Evolutionary conservation across 148 eudicot genomes (phyloP), one percentile per base, ranked within the genome.

Genomic region (Chenopodium formosanum): DNA sequence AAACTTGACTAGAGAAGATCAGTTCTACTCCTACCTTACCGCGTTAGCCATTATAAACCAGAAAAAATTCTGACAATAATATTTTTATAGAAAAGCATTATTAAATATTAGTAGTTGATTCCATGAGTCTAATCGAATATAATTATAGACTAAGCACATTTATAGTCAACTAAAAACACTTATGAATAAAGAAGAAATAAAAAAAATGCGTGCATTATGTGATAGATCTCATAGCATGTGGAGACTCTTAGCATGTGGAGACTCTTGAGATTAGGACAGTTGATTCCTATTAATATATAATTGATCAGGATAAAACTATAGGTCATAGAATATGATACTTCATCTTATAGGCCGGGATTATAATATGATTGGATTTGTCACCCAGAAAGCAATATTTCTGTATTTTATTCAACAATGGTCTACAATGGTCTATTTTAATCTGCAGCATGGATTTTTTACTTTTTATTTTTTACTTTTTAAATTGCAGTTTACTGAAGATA

Each of bases 1-100:
- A 66, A 68, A 40, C 53, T 40, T 69, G 69, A 76, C 16, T 40
- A 8, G 79, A 82, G 46, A 56, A 77, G 19, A 70, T 19, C 53
- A 32, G 56, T 32, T 47, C 62, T 10, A 53, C n/a, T 12, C 60
- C 58, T 40, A 40, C 8, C 44, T 40, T 14, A 40, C 70, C 60
- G 25, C 32, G 8, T 75, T 56, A 53, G 14, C 67, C 17, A 5
- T 56, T 68, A 76, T 17, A 70, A 69, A 69, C 4, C 14, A 29
- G 19, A 9, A 14, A 34, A 69, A 17, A 6, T 37, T 14, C 37
- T 34, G 73, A 76, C 80, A 56, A 46, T 48, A 44, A 17, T 23
- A 46, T 22, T 11, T 7, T 10, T 32, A 63, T n/a, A 20, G 25
- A 37, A 44, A 37, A 48, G 6, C 27, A 47, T 17, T 25, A 37